Evolutionary conservation across 2,329 filamentous ascomycete genomes (phyloP).

Genomic region (Parastagonospora avenae): DNA sequence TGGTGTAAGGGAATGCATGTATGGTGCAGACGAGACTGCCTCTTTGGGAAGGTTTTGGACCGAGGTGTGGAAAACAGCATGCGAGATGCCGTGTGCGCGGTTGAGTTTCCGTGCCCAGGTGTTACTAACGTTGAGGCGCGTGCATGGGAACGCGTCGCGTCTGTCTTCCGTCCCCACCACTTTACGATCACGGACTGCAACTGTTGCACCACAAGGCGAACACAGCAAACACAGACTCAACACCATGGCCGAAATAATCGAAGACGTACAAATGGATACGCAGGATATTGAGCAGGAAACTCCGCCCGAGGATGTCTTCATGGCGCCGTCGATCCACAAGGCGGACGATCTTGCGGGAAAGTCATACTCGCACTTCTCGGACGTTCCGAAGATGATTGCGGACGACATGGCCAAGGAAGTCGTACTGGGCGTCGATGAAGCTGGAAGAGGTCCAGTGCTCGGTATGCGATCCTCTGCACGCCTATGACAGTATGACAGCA

Average conservation of each 20-base stretch:
- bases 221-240: not conserved
- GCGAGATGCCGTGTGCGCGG: slow-evolving; percentile 26
- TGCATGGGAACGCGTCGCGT: slow-evolving; percentile 21
- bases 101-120: not conserved
- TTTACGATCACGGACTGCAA: slow-evolving; percentile 6
- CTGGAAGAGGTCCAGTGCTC: slow-evolving; percentile 90
- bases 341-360: slow-evolving; percentile 48
- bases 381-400: slow-evolving; percentile 48
- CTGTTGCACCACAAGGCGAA: not conserved
- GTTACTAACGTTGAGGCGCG: slow-evolving; percentile 7
- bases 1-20: not conserved
- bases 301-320: slow-evolving; percentile 49
- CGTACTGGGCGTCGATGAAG: slow-evolving; percentile 89
- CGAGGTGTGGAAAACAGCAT: slow-evolving; percentile 22
- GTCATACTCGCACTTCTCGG: slow-evolving; percentile 56
- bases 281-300: slow-evolving; percentile 45
- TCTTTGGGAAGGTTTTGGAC: slow-evolving; percentile 14
- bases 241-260: slow-evolving; percentile 33
- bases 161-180: slow-evolving; percentile 4
- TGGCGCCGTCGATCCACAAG: slow-evolving; percentile 53
- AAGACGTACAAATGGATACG: slow-evolving; percentile 41
- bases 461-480: slow-evolving; percentile 58
- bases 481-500: not conserved
- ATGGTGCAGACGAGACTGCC: slow-evolving; percentile 6
- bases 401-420: slow-evolving; percentile 63